A percentile compares a stretch with the other conserved stretches of the same genome.
These are phyloP conservation scores for Thelephora terrestris DNA, from an alignment of 1,284 basidiomycete genomes.

Conservation along the genomic window DNA sequence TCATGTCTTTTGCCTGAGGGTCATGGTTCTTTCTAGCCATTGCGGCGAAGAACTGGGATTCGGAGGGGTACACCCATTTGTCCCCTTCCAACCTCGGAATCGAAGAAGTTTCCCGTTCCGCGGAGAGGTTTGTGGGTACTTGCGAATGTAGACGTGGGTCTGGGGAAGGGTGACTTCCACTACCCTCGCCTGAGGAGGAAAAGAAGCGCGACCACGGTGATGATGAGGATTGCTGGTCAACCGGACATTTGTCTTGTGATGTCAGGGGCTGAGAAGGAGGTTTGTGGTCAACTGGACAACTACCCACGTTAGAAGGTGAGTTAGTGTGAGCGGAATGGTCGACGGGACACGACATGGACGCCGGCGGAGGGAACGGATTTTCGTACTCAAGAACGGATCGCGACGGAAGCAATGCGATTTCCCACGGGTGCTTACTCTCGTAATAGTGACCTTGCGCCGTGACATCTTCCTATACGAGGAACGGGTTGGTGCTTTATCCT, in stretches of 20 bases:
- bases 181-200: slow-evolving; percentile 21
- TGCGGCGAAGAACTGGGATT: slow-evolving; percentile 92
- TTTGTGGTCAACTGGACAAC: slow-evolving; percentile 52
- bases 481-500: too few relatives aligned
- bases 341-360: slow-evolving; percentile 6
- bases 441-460: too few relatives aligned
- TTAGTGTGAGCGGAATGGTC: slow-evolving; percentile 7
- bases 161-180: slow-evolving; percentile 16
- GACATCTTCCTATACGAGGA: too few relatives aligned
- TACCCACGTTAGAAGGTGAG: slow-evolving; percentile 27
- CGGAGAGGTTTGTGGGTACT: slow-evolving; percentile 34
- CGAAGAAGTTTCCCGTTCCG: slow-evolving; percentile 74
- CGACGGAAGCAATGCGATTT: too few relatives aligned
- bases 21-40: slow-evolving; percentile 92
- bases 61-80: slow-evolving; percentile 98
- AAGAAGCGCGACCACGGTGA: slow-evolving; percentile 44
- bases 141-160: slow-evolving; percentile 11
- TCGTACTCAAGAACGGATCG: too few relatives aligned
- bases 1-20: slow-evolving; percentile 80
- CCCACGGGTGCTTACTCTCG: too few relatives aligned
- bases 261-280: slow-evolving; percentile 10
- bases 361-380: too few relatives aligned
- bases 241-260: slow-evolving; percentile 34
- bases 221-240: slow-evolving; percentile 37
- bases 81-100: slow-evolving; percentile 68